Conservation (phyloP, 352 stramenopile genomes). For the Phytophthora sojae region DNA sequence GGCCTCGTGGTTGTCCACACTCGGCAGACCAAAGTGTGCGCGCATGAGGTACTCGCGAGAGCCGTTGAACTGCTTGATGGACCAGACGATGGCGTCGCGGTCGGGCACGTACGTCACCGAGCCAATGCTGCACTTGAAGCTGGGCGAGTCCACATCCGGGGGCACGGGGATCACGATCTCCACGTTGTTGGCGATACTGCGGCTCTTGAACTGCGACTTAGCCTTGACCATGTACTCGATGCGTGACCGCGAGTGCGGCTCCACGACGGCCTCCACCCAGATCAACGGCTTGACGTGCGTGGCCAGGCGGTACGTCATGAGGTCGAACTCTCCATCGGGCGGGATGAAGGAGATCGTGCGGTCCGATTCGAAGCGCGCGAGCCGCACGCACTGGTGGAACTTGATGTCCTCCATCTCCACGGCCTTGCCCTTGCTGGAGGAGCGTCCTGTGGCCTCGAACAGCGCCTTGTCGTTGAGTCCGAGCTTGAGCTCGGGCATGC, state of each 20-base stretch:
- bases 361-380: conserved; percentile 99
- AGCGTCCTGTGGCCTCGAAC: conserved; percentile 96
- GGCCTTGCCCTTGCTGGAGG: conserved; percentile 92
- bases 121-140: conserved; percentile 98
- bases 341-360: conserved; percentile 99
- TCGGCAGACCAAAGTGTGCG: conserved; percentile 98
- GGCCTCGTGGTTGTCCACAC: conserved; percentile 90
- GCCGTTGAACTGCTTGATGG: conserved; percentile 99
- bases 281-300: conserved; percentile 99
- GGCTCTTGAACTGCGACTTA: conserved; percentile 99
- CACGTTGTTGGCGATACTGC: conserved; percentile 99
- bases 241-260: conserved; percentile 96
- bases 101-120: conserved; percentile 99
- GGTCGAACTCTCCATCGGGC: conserved; percentile 99
- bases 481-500: conserved; percentile 99
- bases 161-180: conserved; percentile 99
- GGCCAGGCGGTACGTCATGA: conserved; percentile 99
- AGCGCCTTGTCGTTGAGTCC: conserved; percentile 99
- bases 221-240: conserved; percentile 99
- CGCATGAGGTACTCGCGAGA: conserved; percentile 99
- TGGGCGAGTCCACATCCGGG: conserved; percentile 98
- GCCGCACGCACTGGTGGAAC: conserved; percentile 99
- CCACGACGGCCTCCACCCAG: conserved; percentile 98
- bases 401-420: conserved; percentile 99
- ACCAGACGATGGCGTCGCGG: conserved; percentile 98